Base-by-base conservation (phyloP, 2,329 filamentous ascomycete genomes). In the Botryotinia narcissicola region DNA sequence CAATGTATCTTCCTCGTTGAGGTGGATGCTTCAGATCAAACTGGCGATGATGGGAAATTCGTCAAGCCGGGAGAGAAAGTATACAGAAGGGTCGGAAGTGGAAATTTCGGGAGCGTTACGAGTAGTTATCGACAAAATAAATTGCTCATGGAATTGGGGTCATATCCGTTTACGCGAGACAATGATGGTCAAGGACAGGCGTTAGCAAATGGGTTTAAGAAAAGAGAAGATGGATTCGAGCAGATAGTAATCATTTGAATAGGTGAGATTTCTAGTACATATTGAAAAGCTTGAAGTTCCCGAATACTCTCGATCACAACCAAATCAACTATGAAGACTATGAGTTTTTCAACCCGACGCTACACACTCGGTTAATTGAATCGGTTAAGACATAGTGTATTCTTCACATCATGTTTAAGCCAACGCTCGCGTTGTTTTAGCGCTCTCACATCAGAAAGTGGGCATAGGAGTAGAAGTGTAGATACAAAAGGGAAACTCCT, bases 11-110 rank as follows among this genome's bases (percentile, higher is more conserved):
- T 40, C 22, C 22, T 42, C 12, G 37, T 40, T 16, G 60, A 62
- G 35, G 35, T 40, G 14, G 22, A 62, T 40, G 60, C 60, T 40
- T 37, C 60, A 18, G 60, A 62, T 42, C 60, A 62, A 62, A 40
- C n/a, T 12, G 60, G 35, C 3, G 60, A 42, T 62, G 60, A 62
- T 42, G 60, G 60, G 1, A 62, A 62, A 42, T 29, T 62, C 8
- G 32, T 62, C 22, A 62, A 42, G 10, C 37, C 60, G 37, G 60
- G 60, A 9, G 60, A 62, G 60, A 42, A 42, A 42, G 37, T 62
- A 62, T n/a, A 40, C n/a, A 62, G 37, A n/a, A 62, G 60, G 25
- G 60, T 62, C 42, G 60, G 25, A 20, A 62, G 60, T 62, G 60
- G 37, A 29, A 14, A 40, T 42, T 42, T 62, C 7, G 60, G 60